Evolutionary conservation across 2,329 filamentous ascomycete species (phyloP), one percentile per base, ranked within the genome.

Genomic region (Monosporascus sp.): DNA sequence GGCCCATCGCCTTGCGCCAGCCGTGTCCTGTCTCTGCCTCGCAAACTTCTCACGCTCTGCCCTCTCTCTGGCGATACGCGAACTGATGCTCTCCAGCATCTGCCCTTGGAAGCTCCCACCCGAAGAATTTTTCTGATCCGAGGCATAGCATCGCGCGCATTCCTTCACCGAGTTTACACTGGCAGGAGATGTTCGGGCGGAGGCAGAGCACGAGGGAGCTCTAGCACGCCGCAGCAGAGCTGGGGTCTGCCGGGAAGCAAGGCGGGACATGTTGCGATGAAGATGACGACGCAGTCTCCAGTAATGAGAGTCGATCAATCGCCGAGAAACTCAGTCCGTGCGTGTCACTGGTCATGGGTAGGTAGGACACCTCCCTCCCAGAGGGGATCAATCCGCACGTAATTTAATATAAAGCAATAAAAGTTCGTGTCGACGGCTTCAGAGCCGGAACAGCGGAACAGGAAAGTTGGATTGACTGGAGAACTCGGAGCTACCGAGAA

Each of bases 41-140:
- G 74, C 73, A 59, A 79, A 81, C 58, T 77, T 74, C 61, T 76
- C 76, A 24, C 78, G 72, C 65, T 84, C 79, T 54, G 75, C 74
- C 49, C 73, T 72, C 66, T 85, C 81, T n/a, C 77, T 70, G 58
- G 74, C 72, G 57, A 84, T 71, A 55, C 82, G 77, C 51, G 76
- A 72, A 49, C 74, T 74, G 49, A 83, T 81, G 57, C 80, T 83
- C 59, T 81, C 78, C 63, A 82, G 79, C 61, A 85, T 75, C 69
- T 85, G 82, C 20, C 80, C 80, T 61, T 79, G 77, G 63, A 85
- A 85, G 3, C 73, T 69, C 47, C 74, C 60, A 17, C 69, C 72
- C 26, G 49, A 14, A 67, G 63, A 62, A 64, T 73, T 58, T 15
- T 62, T 63, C 52, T 62, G 64, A 20, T 66, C 61, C 7, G 62